These are phyloP conservation scores for Pseudisothecium myosuroides DNA, from an alignment of 225 moss, liverwort and hornwort species.

Conservation along the genomic window DNA sequence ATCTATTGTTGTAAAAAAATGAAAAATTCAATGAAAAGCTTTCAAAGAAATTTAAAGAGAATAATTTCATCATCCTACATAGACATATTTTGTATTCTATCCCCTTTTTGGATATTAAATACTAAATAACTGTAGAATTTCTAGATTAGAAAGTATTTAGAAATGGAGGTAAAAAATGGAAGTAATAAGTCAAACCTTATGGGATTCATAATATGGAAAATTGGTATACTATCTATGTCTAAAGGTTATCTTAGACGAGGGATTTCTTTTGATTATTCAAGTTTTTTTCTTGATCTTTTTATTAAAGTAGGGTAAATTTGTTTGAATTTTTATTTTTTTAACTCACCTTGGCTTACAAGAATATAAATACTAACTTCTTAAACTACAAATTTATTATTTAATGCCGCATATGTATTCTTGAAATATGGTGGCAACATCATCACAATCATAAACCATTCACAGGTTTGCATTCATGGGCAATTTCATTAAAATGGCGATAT, in stretches of 20 bases:
- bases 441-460: background rate
- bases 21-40: too few species aligned
- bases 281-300: background rate
- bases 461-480: too few species aligned
- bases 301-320: background rate
- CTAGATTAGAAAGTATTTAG: background rate
- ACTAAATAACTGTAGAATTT: background rate
- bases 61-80: too few species aligned
- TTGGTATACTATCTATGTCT: background rate
- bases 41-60: too few species aligned
- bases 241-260: background rate
- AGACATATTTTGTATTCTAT: too few species aligned
- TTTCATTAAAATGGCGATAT: too few species aligned
- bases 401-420: background rate
- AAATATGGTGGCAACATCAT: background rate
- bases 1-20: background rate
- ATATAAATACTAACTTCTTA: background rate
- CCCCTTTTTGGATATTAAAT: background rate
- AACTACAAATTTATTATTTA: background rate
- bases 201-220: background rate
- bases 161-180: background rate
- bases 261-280: background rate
- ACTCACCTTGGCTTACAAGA: fast-evolving
- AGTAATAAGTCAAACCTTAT: background rate
- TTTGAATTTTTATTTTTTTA: background rate